Percentiles rank a stretch among this genome's conserved stretches.
These are phyloP conservation scores for Boletus coffeatus DNA, from an alignment of 1,284 basidiomycete genomes.

Conservation along the genomic window DNA sequence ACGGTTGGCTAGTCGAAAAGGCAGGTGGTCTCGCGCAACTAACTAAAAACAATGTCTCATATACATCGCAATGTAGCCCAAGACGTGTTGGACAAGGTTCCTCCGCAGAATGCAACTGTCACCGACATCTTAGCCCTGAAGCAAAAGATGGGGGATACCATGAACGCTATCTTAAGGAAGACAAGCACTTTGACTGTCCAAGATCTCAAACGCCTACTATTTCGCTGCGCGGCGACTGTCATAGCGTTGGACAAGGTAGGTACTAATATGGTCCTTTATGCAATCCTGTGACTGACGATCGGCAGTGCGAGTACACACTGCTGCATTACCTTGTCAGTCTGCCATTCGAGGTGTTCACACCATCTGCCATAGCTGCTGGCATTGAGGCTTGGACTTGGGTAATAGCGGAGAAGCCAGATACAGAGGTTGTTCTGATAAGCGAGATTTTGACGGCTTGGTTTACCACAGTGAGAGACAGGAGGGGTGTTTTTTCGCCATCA, in stretches of 20 bases:
- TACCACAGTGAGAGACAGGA: slow-evolving; percentile 68
- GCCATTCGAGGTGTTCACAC: slow-evolving; percentile 88
- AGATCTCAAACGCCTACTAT: slow-evolving; percentile 82
- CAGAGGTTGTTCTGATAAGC: slow-evolving; percentile 71
- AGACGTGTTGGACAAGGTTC: slow-evolving; percentile 56
- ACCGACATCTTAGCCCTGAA: slow-evolving; percentile 64
- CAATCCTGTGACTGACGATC: slow-evolving; percentile 2
- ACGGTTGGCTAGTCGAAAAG: slow-evolving; percentile 53
- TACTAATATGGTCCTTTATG: neutral
- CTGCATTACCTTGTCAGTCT: slow-evolving; percentile 85
- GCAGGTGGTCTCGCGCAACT: slow-evolving; percentile 29
- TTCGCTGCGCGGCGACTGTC: slow-evolving; percentile 81
- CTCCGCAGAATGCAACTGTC: slow-evolving; percentile 51
- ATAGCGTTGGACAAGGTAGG: slow-evolving; percentile 65
- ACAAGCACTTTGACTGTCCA: slow-evolving; percentile 67
- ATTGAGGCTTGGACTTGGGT: slow-evolving; percentile 98
- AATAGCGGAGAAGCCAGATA: slow-evolving; percentile 79
- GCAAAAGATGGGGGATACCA: slow-evolving; percentile 62
- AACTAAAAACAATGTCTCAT: neutral
- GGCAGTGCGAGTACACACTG: slow-evolving; percentile 79
- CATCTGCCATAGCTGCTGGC: slow-evolving; percentile 79
- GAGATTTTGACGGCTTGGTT: slow-evolving; percentile 90
- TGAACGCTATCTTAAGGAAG: slow-evolving; percentile 67
- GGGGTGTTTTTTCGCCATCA: slow-evolving; percentile 77
- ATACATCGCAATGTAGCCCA: slow-evolving; percentile 32